Percentiles rank a stretch among this genome's conserved stretches.
Conservation (phyloP, 225 moss, liverwort and hornwort species). For the Takakia lepidozioides region DNA sequence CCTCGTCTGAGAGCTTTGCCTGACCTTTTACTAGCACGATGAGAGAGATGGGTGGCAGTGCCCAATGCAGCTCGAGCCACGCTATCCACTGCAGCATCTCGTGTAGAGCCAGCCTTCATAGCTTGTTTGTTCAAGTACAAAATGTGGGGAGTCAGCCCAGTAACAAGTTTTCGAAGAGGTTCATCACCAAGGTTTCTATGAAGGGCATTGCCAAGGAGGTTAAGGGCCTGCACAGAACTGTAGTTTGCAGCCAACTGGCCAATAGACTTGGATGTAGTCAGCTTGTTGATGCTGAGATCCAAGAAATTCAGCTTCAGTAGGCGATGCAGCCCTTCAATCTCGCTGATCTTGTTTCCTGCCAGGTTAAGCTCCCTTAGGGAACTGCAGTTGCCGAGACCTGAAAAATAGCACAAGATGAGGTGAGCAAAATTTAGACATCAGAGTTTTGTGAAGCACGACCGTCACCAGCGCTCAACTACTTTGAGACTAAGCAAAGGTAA, state of each 20-base stretch:
- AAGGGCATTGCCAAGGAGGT: slow-evolving; percentile 72
- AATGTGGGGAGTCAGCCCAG: slow-evolving; percentile 65
- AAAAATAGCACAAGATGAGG: not conserved
- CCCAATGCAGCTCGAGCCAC: slow-evolving; percentile 71
- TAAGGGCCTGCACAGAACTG: slow-evolving; percentile 73
- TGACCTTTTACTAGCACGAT: slow-evolving; percentile 38
- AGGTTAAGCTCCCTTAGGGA: slow-evolving; percentile 72
- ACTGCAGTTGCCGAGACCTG: slow-evolving; percentile 77
- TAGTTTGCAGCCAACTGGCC: slow-evolving; percentile 88
- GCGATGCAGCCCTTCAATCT: slow-evolving; percentile 86
- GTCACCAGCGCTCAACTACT: no score
- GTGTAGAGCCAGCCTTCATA: slow-evolving; percentile 53
- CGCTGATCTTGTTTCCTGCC: slow-evolving; percentile 84
- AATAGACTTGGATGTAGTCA: slow-evolving; percentile 57
- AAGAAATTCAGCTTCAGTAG: slow-evolving; percentile 65
- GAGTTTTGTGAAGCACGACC: no score
- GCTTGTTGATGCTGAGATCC: slow-evolving; percentile 80
- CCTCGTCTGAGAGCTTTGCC: slow-evolving; percentile 26
- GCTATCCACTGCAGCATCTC: slow-evolving; percentile 59
- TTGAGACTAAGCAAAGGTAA: no score
- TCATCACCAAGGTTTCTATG: slow-evolving; percentile 81
- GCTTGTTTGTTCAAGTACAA: slow-evolving; percentile 81
- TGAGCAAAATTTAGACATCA: no score
- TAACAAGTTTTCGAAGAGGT: slow-evolving; percentile 55
- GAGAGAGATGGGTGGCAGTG: slow-evolving; percentile 21